Evolutionary conservation across 2,329 filamentous ascomycete species (phyloP).

Genomic region (Claviceps monticola): DNA sequence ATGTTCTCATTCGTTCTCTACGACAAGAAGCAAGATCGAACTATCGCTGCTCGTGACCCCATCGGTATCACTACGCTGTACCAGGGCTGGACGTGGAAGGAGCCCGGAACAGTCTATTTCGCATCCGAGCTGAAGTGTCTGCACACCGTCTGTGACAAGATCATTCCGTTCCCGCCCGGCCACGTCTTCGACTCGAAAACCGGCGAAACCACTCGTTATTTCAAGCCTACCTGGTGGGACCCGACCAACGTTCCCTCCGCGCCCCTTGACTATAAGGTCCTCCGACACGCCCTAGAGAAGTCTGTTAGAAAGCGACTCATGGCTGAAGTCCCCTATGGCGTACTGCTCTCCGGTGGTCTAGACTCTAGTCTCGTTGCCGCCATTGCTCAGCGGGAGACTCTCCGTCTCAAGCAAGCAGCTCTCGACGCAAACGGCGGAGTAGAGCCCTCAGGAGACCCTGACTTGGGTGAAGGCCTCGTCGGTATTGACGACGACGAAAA

Average conservation of each 20-base stretch:
- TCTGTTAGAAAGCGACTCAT: slow-evolving; percentile 93
- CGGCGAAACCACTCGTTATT: slow-evolving; percentile 73
- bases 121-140: slow-evolving; percentile 94
- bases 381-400: slow-evolving; percentile 86
- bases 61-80: slow-evolving; percentile 97
- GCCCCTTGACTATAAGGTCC: slow-evolving; percentile 68
- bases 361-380: slow-evolving; percentile 92
- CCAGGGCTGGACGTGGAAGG: slow-evolving; percentile 76
- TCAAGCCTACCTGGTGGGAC: slow-evolving; percentile 86
- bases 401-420: slow-evolving; percentile 57
- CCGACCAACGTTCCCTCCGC: slow-evolving; percentile 61
- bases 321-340: slow-evolving; percentile 97
- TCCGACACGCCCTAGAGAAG: slow-evolving; percentile 74
- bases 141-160: slow-evolving; percentile 86
- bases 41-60: slow-evolving; percentile 86
- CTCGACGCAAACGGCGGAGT: slow-evolving; percentile 31
- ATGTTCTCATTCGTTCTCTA: slow-evolving; percentile 99
- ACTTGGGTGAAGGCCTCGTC: slow-evolving; percentile 60
- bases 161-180: slow-evolving; percentile 85
- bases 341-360: slow-evolving; percentile 84
- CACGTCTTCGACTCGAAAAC: slow-evolving; percentile 95
- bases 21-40: slow-evolving; percentile 86
- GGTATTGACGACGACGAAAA: slow-evolving; percentile 91
- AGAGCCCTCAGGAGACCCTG: slow-evolving; percentile 34
- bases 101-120: slow-evolving; percentile 81